Evolutionary conservation across 495 filamentous ascomycete genomes (phyloP), one percentile per base, ranked within the genome.

Genomic region (Penicillium canescens): DNA sequence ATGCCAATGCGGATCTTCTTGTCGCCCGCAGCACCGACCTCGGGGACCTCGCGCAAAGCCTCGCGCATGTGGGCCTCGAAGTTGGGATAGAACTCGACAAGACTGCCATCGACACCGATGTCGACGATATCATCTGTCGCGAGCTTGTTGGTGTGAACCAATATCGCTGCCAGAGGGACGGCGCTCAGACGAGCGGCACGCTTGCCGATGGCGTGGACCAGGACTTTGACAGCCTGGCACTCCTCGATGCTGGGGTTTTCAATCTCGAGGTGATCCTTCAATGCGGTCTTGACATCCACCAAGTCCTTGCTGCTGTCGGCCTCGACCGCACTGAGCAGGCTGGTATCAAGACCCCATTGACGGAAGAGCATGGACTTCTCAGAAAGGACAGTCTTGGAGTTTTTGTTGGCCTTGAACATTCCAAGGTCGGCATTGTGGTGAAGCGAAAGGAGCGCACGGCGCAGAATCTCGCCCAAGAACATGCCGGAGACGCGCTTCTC

Each of bases 401-500:
- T 84, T 61, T 85, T 77, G 28, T 80, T 82, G 60, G 89, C 79
- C 52, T 79, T 79, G 81, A 96, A 91, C 28, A 96, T 74, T 9
- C 82, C 74, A 12, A 86, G 64, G 0, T 75, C 61, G 9, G 83
- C 63, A 54, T 88, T 79, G 50, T 85, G 75, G 54, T 90, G 69
- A 66, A 93, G 71, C 33, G 81, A 74, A 16, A 92, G 61, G 24
- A 97, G 69, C 26, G 85, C 86, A 28, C 88, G 82, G 9, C 94
- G 89, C 35, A 96, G 76, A 53, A 98, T 92, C 67, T 98, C 94
- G 48, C 94, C 94, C 18, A 98, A 70, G 79, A 98, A 98, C 94
- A 98, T 98, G 71, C 94, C 94, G 0, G 89, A 94, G 35, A 98
- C 86, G 43, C 94, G 88, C 79, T 98, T 98, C 77, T 98, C 94